Evolutionary conservation across 1,139 yeast genomes (phyloP), one percentile per base, ranked within the genome.

Genomic region (Candida mesenterica): DNA sequence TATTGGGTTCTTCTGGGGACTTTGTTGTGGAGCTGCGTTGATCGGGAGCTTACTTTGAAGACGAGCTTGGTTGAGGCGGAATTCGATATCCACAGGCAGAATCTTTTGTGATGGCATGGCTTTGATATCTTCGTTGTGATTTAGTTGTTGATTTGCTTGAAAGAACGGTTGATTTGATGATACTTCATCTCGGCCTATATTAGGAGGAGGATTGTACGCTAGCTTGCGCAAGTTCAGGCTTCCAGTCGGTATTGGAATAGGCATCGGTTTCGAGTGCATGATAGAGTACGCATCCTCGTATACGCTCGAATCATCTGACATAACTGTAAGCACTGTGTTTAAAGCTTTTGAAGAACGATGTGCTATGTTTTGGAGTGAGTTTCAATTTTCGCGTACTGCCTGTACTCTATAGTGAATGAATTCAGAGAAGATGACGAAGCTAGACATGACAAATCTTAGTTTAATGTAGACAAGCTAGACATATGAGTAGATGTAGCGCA

Each of bases 221-320:
- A 36, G 19, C 28, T 40, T 42, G 29, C 41, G 44, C 13, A 40
- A 23, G 10, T 20, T 25, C 5, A 23, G 14, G 12, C 15, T 37
- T 14, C 36, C 35, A 17, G 31, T 38, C 20, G 27, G 28, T 15
- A 17, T 15, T 5, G 30, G 15, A 16, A 24, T 13, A 7, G 33
- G 30, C 22, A 32, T 32, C n/a, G 34, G 34, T n/a, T 33, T 29
- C n/a, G 35, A 12, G 20, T 34, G 30, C 15, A 49, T 68, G 76
- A 72, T 68, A 75, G 55, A 53, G 30, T 34, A 35, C 5, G 52
- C 52, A 35, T 47, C 52, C 20, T 46, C 52, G 26, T 46, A 47
- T 7, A 47, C 41, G 12, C 46, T 43, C 13, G 34, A 20, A 15
- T 34, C 30, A 28, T 28, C 19, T 12, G 30, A 16, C 30, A 28